Percentiles rank a stretch among this genome's conserved stretches.
These are phyloP conservation scores for Candida sp. DNA, from an alignment of 1,139 yeast species.

Conservation along the genomic window DNA sequence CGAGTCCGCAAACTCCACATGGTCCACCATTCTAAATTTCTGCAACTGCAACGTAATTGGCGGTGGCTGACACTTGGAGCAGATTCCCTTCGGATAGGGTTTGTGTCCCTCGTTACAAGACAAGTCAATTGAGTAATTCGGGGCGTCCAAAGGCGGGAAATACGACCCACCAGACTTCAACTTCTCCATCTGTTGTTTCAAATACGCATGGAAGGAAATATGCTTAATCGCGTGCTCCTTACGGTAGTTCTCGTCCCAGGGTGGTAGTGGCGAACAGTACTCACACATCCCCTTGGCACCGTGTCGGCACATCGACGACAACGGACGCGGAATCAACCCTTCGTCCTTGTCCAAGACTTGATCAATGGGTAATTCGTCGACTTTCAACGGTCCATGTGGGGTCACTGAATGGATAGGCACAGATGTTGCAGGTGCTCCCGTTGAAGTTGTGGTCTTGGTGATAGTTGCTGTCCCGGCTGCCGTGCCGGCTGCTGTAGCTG, in stretches of 20 bases:
- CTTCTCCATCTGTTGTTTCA: constrained; percentile 72
- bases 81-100: constrained; percentile 94
- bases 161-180: constrained; percentile 71
- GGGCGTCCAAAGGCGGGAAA: constrained; percentile 80
- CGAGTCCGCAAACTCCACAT: constrained; percentile 86
- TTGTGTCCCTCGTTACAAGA: constrained; percentile 82
- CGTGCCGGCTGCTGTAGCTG: constrained; percentile 8
- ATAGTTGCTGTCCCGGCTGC: constrained; percentile 12
- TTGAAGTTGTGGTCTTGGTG: background rate
- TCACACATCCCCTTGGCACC: constrained; percentile 98
- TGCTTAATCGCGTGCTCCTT: constrained; percentile 85
- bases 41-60: constrained; percentile 94
- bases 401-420: constrained; percentile 11
- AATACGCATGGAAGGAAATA: constrained; percentile 82
- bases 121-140: constrained; percentile 65
- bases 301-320: constrained; percentile 77
- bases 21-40: constrained; percentile 94
- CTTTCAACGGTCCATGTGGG: constrained; percentile 20
- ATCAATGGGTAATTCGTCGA: constrained; percentile 64
- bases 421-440: background rate
- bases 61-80: constrained; percentile 97
- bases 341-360: constrained; percentile 63
- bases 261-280: constrained; percentile 94
- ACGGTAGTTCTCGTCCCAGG: constrained; percentile 86
- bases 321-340: constrained; percentile 74